A percentile compares a stretch with the other conserved stretches of the same genome.
Conservation (phyloP, 2,329 filamentous ascomycete species). For the Colletotrichum echinochloae region DNA sequence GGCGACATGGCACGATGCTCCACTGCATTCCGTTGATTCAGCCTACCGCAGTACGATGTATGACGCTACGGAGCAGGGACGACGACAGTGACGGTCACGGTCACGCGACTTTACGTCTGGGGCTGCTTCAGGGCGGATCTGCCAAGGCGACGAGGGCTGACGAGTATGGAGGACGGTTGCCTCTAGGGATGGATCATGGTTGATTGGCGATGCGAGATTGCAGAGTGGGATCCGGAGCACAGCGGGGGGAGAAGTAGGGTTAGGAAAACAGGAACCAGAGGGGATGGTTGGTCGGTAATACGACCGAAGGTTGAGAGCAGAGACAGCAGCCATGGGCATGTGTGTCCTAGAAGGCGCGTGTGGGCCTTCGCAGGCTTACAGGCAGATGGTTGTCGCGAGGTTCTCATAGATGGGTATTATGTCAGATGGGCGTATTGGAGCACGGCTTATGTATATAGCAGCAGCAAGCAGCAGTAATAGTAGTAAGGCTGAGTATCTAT, state of each 20-base stretch:
- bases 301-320: neutral
- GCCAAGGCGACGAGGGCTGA: neutral
- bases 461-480: neutral
- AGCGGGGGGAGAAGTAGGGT: too few species aligned
- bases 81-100: conserved; percentile 1
- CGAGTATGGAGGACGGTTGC: neutral
- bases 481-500: neutral
- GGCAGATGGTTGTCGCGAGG: neutral
- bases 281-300: neutral
- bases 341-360: neutral
- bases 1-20: neutral
- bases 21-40: neutral
- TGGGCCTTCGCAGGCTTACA: neutral
- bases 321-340: too few species aligned
- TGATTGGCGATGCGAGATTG: conserved; percentile 11
- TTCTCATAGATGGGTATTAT: neutral
- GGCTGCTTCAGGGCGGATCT: neutral
- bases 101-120: conserved; percentile 8
- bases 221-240: conserved; percentile 20
- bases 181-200: neutral
- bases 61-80: neutral
- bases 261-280: neutral
- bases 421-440: neutral
- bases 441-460: neutral
- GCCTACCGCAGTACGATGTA: conserved; percentile 3